Base-by-base conservation (phyloP, 2,329 filamentous ascomycete species). In the Blastomyces parvus region DNA sequence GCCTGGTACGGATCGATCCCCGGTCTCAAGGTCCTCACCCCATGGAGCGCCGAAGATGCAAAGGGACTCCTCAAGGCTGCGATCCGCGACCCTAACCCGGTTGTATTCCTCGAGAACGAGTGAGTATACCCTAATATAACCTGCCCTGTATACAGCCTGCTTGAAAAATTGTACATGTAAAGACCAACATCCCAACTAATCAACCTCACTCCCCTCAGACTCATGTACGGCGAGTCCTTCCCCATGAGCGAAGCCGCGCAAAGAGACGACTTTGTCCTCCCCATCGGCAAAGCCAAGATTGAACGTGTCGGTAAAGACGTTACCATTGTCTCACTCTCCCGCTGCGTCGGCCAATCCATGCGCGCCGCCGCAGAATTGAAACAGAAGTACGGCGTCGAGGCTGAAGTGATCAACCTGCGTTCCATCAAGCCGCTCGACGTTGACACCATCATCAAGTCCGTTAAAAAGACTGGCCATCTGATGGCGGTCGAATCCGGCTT, bases 1-100 rank as follows among this genome's bases (percentile, higher is more conserved):
- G 91, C 93, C 67, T 99, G 94, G 94, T 99, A 99, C 81, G 94
- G 93, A 76, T 95, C 91, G 80, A 94, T 99, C 72, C 94, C 94
- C 61, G 94, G 94, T 70, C 82, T 99, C 72, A 99, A 99, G 85
- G 94, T 99, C 67, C 92, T 99, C 69, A 84, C 89, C 38, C 94
- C 94, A 66, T 99, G 92, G 89, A 96, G 91, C 76, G 86, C 94
- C 62, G 94, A 99, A 81, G 94, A 99, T 76, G 94, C 94, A 76
- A 99, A 99, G 85, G 94, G 94, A 78, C 86, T 99, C 67, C 78
- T 99, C 70, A 99, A 99, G 84, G 93, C 94, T 69, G 92, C 94
- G 71, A 99, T 99, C 76, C 89, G 94, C 70, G 94, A 99, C 77
- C 94, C 94, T 66, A 99, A 99, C 84, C 94, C 94, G 62, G 93